Evolutionary conservation across 1,284 basidiomycete genomes (phyloP), one percentile per base, ranked within the genome.

Genomic region (Cryptococcus sp.): DNA sequence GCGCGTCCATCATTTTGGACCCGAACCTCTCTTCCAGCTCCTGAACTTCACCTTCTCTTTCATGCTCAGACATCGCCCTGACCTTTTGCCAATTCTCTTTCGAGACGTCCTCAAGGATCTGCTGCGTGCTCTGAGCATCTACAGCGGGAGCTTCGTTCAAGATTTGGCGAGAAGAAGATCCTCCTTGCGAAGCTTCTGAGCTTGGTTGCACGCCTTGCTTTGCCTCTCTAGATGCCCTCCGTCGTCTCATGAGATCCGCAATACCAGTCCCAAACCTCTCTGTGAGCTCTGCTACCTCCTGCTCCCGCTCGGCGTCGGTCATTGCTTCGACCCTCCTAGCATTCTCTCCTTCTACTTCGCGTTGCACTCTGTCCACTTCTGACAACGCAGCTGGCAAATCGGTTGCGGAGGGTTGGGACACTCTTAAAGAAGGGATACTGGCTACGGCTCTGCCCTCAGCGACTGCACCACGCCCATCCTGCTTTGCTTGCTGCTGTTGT

Each of bases 21-120:
- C 89, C 89, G 76, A 91, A 88, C 47, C 82, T 81, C 60, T 87
- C 84, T 41, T 88, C 65, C 41, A 91, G 84, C 64, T 88, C 85
- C 55, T 79, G 76, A 56, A 82, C 80, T 70, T 87, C 87, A 54
- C 82, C 75, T 55, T 84, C 81, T 17, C 84, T 79, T 66, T 89
- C 84, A 35, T 83, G 82, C 8, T 81, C 79, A 5, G 81, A 80
- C 87, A 90, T 89, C 1, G 68, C 70, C 8, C 80, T 80, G 6
- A 89, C 81, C 17, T 80, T 76, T 22, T 74, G 72, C 56, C 82
- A 81, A 68, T 88, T 88, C 69, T 87, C 85, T 49, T 74, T 67
- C 51, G 60, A 60, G 11, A 68, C 65, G 44, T 64, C 54, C 13
- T 55, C 48, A n/a, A 62, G 35, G 6, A 67, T 56, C 15, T 44